Percentiles rank a stretch among this genome's conserved stretches.
phyloP scores from a whole-genome alignment of 2,329 filamentous ascomycete species.

The Amesomyces nigricolor region DNA sequence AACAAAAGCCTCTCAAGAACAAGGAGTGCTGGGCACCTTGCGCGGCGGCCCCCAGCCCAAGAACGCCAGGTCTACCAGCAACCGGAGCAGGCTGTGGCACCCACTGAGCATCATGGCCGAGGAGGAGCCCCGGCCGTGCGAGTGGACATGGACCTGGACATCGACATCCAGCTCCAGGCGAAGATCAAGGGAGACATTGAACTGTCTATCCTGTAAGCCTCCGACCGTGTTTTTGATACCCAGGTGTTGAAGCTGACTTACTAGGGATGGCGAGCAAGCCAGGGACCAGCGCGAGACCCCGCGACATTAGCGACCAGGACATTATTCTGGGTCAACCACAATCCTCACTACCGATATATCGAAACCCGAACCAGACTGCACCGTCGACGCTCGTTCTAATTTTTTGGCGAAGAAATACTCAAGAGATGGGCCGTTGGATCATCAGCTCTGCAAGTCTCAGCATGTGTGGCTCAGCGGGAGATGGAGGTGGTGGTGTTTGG shows the following conservation, averaged over 20 bases:
- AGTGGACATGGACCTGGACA: constrained; percentile 25
- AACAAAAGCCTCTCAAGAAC: not conserved
- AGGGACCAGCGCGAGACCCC: not conserved
- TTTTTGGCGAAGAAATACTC: too few species aligned
- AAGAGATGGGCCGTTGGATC: not conserved
- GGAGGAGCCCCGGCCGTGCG: constrained; percentile 22
- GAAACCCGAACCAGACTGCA: not conserved
- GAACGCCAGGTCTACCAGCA: not conserved
- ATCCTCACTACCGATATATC: too few species aligned
- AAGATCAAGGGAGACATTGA: constrained; percentile 24
- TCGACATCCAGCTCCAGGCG: constrained; percentile 24
- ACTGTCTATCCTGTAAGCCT: constrained; percentile 20
- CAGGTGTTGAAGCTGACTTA: not conserved
- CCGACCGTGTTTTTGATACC: too few species aligned
- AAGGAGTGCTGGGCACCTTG: not conserved
- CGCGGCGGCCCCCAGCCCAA: not conserved
- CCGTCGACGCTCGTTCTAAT: not conserved
- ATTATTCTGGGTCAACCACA: too few species aligned
- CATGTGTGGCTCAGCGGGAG: not conserved
- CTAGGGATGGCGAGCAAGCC: constrained; percentile 4
- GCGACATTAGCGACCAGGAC: not conserved
- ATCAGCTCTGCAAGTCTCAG: not conserved
- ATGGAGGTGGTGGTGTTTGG: constrained; percentile 5
- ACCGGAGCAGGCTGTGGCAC: not conserved
- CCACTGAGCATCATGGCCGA: not conserved